Evolutionary conservation across 202 grass and related monocot genomes (phyloP), one percentile per base, ranked within the genome.

Genomic region (Schoenoplectus tabernaemontani): DNA sequence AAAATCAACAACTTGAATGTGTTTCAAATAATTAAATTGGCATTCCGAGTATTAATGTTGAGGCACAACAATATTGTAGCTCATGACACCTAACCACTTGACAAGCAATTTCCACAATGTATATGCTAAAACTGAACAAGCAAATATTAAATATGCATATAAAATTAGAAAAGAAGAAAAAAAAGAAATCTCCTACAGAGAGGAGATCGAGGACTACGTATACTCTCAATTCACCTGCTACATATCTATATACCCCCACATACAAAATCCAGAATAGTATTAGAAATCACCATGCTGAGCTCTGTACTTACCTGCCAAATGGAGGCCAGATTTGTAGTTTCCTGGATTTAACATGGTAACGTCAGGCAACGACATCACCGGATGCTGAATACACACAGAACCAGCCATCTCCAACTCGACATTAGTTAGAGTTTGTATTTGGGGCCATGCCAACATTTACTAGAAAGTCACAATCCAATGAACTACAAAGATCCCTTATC

Each of bases 311-410:
- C 36, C 53, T 42, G 23, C 1, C n/a, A 78, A 78, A 61, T 79
- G 77, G 77, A 80, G 77, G 59, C 41, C 38, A 80, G 58, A 80
- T 64, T 80, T 80, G 59, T 50, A 74, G 46, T 64, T 64, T 80
- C 22, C 8, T 80, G 77, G 39, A 50, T 9, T 26, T 16, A 48
- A 59, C 20, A 64, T 80, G 32, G 41, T 10, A 64, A 24, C 59
- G 39, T 80, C 13, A 80, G 44, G 77, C 39, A 47, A 80, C 77
- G 39, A 80, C 59, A 63, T 12, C 30, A 41, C 43, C 42, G 65
- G 78, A 80, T 80, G 58, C 78, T 80, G 22, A 75, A 80, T 65
- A 80, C 78, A 80, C 59, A 44, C 13, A 80, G 33, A 63, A 63
- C 39, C 78, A 80, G 60, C 34, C 78, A 80, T 80, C 47, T 53